These are phyloP conservation scores for Priceomyces carsonii DNA, from an alignment of 805 yeast genomes.

Conservation along the genomic window DNA sequence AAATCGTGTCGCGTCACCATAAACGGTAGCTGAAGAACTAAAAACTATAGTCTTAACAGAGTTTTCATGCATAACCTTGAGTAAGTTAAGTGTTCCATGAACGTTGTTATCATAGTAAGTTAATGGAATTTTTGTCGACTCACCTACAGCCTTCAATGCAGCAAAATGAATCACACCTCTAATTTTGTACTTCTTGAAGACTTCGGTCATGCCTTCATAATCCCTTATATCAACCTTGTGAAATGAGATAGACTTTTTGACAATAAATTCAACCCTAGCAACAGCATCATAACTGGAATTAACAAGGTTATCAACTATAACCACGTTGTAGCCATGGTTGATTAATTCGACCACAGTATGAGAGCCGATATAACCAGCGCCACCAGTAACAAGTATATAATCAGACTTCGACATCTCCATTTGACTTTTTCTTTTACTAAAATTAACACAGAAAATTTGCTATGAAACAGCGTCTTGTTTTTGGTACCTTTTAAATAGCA, in stretches of 20 bases:
- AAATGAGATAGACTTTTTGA: slow-evolving; percentile 53
- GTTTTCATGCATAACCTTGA: slow-evolving; percentile 51
- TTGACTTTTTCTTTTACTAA: too few species aligned
- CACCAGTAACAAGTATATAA: slow-evolving; percentile 74
- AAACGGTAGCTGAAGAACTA: slow-evolving; percentile 80
- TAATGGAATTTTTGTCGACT: slow-evolving; percentile 67
- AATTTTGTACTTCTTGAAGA: slow-evolving; percentile 52
- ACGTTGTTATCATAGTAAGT: slow-evolving; percentile 70
- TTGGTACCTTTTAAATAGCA: too few species aligned
- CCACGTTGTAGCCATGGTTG: slow-evolving; percentile 63
- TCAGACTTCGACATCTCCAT: slow-evolving; percentile 7
- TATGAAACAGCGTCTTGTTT: too few species aligned
- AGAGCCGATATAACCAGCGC: slow-evolving; percentile 86
- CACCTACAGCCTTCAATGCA: slow-evolving; percentile 82
- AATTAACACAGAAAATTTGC: too few species aligned
- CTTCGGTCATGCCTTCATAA: slow-evolving; percentile 43
- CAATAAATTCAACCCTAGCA: slow-evolving; percentile 57
- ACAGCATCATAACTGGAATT: slow-evolving; percentile 70
- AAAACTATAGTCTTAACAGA: slow-evolving; percentile 60
- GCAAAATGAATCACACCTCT: slow-evolving; percentile 76
- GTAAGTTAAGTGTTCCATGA: slow-evolving; percentile 58
- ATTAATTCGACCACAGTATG: slow-evolving; percentile 70
- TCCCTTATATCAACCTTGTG: slow-evolving; percentile 58
- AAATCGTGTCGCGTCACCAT: slow-evolving; percentile 77
- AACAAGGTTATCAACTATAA: slow-evolving; percentile 69